Evolutionary conservation across 768 basidiomycete genomes (phyloP).

Genomic region (Pilatotrama ljubarskyi): DNA sequence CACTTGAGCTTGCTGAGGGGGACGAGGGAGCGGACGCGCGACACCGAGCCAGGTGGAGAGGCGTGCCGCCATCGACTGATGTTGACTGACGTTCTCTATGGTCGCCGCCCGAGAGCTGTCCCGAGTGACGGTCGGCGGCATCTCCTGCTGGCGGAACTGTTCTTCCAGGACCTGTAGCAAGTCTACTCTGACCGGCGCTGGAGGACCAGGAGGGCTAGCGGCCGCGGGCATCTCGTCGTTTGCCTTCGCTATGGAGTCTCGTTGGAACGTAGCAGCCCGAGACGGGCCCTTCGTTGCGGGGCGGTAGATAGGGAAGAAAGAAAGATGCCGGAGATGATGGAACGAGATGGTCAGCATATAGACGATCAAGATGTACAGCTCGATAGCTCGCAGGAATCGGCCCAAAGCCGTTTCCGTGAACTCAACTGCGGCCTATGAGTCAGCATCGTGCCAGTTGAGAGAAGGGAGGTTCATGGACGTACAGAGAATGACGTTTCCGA

Average conservation of each 20-base stretch:
- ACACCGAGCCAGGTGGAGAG: conserved; percentile 18
- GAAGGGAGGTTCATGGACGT: conserved; percentile 33
- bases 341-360: conserved; percentile 53
- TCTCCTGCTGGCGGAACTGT: conserved; percentile 11
- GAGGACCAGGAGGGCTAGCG: background rate
- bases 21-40: conserved; percentile 9
- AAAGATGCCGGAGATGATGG: conserved; percentile 27
- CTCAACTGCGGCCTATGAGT: conserved; percentile 42
- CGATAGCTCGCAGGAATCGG: conserved; percentile 62
- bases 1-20: background rate
- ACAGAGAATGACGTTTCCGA: conserved; percentile 61
- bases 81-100: conserved; percentile 4
- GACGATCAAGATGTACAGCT: conserved; percentile 63
- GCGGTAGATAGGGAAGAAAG: conserved; percentile 17
- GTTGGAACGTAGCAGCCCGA: conserved; percentile 4
- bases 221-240: background rate
- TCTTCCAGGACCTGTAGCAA: conserved; percentile 11
- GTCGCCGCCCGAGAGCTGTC: conserved; percentile 13
- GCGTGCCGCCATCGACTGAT: conserved; percentile 19
- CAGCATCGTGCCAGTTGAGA: background rate
- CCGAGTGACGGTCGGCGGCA: conserved; percentile 11
- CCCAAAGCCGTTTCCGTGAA: conserved; percentile 72
- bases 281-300: conserved; percentile 10
- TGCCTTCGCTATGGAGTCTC: background rate
- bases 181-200: background rate